Percentiles rank a stretch among this genome's conserved stretches.
These are phyloP conservation scores for Populus hybrid DNA, from an alignment of 441 rosid genomes.

Conservation along the genomic window DNA sequence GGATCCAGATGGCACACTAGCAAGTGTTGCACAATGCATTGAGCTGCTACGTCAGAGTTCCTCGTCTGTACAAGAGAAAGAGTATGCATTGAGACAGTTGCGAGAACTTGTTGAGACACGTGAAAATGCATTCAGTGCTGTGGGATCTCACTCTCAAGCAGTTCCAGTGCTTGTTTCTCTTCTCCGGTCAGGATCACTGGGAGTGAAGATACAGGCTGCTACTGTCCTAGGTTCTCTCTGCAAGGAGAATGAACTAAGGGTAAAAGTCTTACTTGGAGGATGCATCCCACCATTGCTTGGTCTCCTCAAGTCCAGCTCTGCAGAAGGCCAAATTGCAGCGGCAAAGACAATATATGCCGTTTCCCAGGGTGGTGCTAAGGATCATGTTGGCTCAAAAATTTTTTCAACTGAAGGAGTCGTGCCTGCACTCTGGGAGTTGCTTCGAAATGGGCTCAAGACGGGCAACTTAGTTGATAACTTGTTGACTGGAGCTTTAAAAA, in stretches of 20 bases:
- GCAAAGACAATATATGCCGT: constrained; percentile 97
- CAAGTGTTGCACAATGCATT: constrained; percentile 99
- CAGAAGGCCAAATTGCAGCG: constrained; percentile 97
- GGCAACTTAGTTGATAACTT: constrained; percentile 85
- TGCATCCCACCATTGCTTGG: constrained; percentile 99
- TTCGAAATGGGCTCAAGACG: constrained; percentile 67
- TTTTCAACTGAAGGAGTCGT: constrained; percentile 99
- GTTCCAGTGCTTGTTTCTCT: constrained; percentile 99
- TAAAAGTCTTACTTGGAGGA: constrained; percentile 98
- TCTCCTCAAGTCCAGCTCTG: constrained; percentile 95
- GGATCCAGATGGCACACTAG: constrained; percentile 99
- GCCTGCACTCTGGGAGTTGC: constrained; percentile 92
- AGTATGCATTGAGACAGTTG: constrained; percentile 82
- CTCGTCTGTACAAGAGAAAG: constrained; percentile 93
- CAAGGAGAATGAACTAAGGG: constrained; percentile 97
- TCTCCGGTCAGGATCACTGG: constrained; percentile 95
- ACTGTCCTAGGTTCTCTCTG: constrained; percentile 96
- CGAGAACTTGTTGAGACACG: constrained; percentile 94
- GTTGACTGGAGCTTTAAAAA: constrained; percentile 93
- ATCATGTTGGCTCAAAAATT: constrained; percentile 98
- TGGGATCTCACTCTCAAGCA: constrained; percentile 99
- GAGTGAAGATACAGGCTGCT: constrained; percentile 98
- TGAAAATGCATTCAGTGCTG: constrained; percentile 99
- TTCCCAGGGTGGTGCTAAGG: constrained; percentile 95
- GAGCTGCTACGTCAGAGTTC: constrained; percentile 95